phyloP scores from a whole-genome alignment of 176 grass and related monocot species.

The Aegilops sharonensis region DNA sequence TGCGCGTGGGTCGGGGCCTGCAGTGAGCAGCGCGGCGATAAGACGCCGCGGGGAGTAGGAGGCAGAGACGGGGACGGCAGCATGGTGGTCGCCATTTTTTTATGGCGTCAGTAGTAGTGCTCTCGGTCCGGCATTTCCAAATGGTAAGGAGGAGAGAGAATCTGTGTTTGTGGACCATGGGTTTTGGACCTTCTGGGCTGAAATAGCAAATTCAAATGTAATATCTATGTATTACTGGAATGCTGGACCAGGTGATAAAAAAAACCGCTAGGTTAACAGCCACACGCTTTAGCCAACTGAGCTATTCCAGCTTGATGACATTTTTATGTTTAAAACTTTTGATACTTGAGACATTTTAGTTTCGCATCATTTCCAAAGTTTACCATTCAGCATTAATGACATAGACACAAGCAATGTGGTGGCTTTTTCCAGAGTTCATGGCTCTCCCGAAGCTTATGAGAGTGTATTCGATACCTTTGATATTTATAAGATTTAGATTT shows the following conservation, averaged over 20 bases:
- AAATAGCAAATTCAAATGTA: background rate
- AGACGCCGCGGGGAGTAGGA: background rate
- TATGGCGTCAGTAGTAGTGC: constrained; percentile 35
- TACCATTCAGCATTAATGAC: too few species aligned
- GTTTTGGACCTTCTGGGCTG: background rate
- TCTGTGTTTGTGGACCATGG: constrained; percentile 5
- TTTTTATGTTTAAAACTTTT: background rate
- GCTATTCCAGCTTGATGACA: constrained; percentile 38
- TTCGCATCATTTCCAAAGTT: too few species aligned
- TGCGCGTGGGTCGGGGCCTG: constrained; percentile 10
- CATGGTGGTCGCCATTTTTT: constrained; percentile 46
- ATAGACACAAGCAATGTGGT: too few species aligned
- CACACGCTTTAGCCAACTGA: constrained; percentile 75
- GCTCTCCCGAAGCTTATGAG: too few species aligned
- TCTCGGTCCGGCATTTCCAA: background rate
- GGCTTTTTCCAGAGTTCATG: too few species aligned
- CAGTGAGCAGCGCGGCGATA: constrained; percentile 19
- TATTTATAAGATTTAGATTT: too few species aligned
- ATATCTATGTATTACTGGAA: too few species aligned
- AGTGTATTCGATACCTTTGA: too few species aligned
- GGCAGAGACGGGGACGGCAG: background rate
- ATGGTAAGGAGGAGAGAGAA: constrained; percentile 21
- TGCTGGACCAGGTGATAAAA: too few species aligned
- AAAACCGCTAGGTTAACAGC: constrained; percentile 47
- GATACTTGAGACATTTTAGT: too few species aligned